Evolutionary conservation across 1,284 basidiomycete species (phyloP), one percentile per base, ranked within the genome.

Genomic region (Uromyces viciae-fabae): DNA sequence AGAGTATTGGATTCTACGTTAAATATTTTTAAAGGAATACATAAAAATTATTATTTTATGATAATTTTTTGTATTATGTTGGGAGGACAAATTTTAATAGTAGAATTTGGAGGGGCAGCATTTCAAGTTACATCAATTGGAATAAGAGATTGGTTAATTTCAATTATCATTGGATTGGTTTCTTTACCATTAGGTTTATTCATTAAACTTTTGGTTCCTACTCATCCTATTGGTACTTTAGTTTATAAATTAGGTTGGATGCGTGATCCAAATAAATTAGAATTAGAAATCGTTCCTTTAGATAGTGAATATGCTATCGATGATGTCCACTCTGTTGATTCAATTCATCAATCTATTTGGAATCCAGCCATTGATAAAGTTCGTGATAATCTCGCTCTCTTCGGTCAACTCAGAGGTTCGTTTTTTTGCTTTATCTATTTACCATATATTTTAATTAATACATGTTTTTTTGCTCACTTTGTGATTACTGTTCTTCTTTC

Each of bases 141-240:
- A 72, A 93, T 92, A 40, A 90, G 90, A 56, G 94, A 97, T 86
- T 99, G 97, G 97, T 95, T 90, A 72, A 94, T 98, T 83, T 93
- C 93, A 0, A 88, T 99, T 75, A 91, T 92, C 33, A 89, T 97
- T 69, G 97, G 96, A 56, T 84, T 92, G 77, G 89, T 95, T 69
- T 92, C 96, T 11, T 90, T 98, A 82, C 96, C 95, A 2, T 88
- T 98, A 83, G 97, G 94, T 78, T 91, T 89, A 46, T 85, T 96
- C 81, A 90, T 96, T 83, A 93, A 96, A 52, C 86, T 91, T 54
- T n/a, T n/a, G n/a, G 86, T 97, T 31, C 96, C 97, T 40, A 94
- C 93, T 82, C 89, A 84, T 58, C 94, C 94, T 0, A 90, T 95
- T 84, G 92, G 94, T 84, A 88, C 88, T 38, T 78, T 93, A 79